Evolutionary conservation across 2,329 filamentous ascomycete genomes (phyloP), one percentile per base, ranked within the genome.

Genomic region (Diplodia sapinea): DNA sequence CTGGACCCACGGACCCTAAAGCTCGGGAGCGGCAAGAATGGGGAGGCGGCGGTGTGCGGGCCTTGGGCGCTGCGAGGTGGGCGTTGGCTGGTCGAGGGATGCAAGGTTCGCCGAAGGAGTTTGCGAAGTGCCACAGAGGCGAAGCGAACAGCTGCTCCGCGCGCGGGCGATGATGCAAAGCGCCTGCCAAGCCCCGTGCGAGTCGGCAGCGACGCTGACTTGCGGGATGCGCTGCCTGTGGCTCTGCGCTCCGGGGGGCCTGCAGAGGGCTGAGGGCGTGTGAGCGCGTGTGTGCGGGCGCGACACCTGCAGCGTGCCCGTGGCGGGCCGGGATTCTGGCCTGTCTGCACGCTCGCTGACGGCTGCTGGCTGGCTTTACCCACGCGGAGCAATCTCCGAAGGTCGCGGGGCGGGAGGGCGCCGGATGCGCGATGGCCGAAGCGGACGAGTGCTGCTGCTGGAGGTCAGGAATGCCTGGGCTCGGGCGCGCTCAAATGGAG

Each of bases 41-140:
- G 64, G 59, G 59, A 63, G 59, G 59, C 59, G 59, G 59, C 59
- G 59, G 59, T 63, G 59, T 63, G 59, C 59, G 59, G 59, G 59
- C 51, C 51, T 43, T 66, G 64, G 64, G 55, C n/a, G 54, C 54
- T 61, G 40, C 33, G 65, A 52, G 47, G 65, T 62, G 65, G 65
- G 61, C 54, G 64, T 66, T 67, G 65, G 65, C 55, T 67, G 65
- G 65, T 67, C 49, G 65, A 67, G 54, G 61, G 65, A 67, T 67
- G 65, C 65, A 67, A 67, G 65, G 65, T 51, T 61, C 49, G 65
- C 55, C 65, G 56, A 67, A 67, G 65, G 55, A 62, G 55, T 62
- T 54, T 59, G 43, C 65, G 55, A 65, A 66, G 65, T 66, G 65
- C 52, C 65, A 66, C 65, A 50, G 65, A 61, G 33, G 65, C 43